Evolutionary conservation across 169 alveolate genomes (phyloP).

Genomic region (Plasmodium gallinaceum): DNA sequence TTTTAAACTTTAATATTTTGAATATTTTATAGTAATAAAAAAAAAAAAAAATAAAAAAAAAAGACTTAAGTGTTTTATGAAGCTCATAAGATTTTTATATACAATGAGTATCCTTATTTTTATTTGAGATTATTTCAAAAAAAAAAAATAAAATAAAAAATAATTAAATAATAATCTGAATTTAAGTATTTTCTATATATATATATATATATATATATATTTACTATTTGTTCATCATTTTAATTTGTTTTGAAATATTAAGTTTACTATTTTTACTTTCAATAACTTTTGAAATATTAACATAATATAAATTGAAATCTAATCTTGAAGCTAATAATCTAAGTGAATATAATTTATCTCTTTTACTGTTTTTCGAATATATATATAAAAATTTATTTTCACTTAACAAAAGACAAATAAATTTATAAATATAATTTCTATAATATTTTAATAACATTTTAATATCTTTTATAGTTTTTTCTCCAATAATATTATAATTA

Average conservation of each 20-base stretch:
- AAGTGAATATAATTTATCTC: slow-evolving; percentile 56
- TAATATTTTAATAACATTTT: slow-evolving; percentile 58
- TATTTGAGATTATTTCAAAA: no score
- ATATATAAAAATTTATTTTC: slow-evolving; percentile 30
- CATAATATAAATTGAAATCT: slow-evolving; percentile 64
- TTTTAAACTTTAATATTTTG: no score
- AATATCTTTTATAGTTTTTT: slow-evolving; percentile 62
- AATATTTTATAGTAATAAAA: no score
- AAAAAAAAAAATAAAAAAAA: no score
- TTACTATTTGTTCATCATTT: slow-evolving; percentile 14
- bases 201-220: no score
- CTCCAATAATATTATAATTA: slow-evolving; percentile 65
- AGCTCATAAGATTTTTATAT: no score
- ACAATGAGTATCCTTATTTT: no score
- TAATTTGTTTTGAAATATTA: slow-evolving; percentile 45
- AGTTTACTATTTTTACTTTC: slow-evolving; percentile 12
- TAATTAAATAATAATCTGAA: no score
- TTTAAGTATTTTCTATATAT: not conserved
- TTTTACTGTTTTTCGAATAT: slow-evolving; percentile 23
- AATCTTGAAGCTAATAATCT: slow-evolving; percentile 64
- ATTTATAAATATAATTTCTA: slow-evolving; percentile 61
- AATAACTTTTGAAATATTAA: slow-evolving; percentile 38
- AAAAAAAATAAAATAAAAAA: no score
- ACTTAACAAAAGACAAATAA: slow-evolving; percentile 47
- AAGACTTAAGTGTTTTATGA: no score